These are phyloP conservation scores for Fusarium continuum DNA, from an alignment of 2,329 filamentous ascomycete species.

Conservation along the genomic window DNA sequence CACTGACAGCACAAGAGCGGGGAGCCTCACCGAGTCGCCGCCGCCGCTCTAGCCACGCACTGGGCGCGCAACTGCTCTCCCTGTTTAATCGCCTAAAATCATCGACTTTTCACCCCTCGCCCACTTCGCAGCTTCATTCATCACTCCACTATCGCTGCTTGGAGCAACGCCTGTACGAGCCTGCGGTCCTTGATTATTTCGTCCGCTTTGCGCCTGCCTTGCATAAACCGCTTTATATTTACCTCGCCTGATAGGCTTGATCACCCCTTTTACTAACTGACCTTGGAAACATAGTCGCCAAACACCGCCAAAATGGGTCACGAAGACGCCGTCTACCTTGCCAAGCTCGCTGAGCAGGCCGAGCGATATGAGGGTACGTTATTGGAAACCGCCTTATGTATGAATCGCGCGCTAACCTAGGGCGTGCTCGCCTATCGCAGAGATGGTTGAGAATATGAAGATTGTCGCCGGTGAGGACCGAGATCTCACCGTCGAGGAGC, in stretches of 20 bases:
- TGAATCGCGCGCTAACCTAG: slow-evolving; percentile 40
- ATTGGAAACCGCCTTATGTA: background rate
- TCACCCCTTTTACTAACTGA: slow-evolving; percentile 40
- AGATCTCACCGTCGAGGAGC: slow-evolving; percentile 94
- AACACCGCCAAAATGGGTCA: slow-evolving; percentile 84
- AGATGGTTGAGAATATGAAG: slow-evolving; percentile 99
- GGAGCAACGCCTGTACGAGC: slow-evolving; percentile 13
- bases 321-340: slow-evolving; percentile 99
- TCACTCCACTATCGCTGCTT: slow-evolving; percentile 17
- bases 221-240: slow-evolving; percentile 25
- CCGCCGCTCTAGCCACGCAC: slow-evolving; percentile 39
- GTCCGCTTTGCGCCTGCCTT: slow-evolving; percentile 32
- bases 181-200: slow-evolving; percentile 22
- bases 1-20: slow-evolving; percentile 43
- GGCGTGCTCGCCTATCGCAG: slow-evolving; percentile 71
- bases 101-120: slow-evolving; percentile 27
- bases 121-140: slow-evolving; percentile 21
- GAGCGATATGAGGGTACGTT: slow-evolving; percentile 96
- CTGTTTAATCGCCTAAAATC: slow-evolving; percentile 29
- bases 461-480: slow-evolving; percentile 91
- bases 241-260: slow-evolving; percentile 28
- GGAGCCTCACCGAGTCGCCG: slow-evolving; percentile 45
- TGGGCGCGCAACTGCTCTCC: slow-evolving; percentile 41
- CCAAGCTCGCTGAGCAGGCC: slow-evolving; percentile 99
- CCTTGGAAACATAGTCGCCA: slow-evolving; percentile 36